Evolutionary conservation across 352 stramenopile species (phyloP), one percentile per base, ranked within the genome.

Genomic region (Globisporangium uncinulatum): DNA sequence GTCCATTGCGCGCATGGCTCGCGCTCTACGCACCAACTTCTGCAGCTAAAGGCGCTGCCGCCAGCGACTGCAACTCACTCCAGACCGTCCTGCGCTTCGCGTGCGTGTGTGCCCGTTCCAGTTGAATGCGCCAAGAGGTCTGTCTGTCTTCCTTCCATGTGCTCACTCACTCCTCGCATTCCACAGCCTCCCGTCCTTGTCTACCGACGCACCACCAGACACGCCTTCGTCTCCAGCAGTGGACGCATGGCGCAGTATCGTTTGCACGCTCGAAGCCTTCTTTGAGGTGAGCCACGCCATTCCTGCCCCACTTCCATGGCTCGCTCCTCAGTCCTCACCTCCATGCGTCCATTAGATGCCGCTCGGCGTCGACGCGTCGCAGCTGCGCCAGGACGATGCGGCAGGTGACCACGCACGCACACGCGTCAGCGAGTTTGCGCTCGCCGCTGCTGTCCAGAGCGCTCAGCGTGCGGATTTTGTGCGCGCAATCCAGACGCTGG

Each of bases 401-500:
- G 20, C 49, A 39, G 24, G 39, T 10, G 47, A 1, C 42, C 6
- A 6, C 42, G n/a, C 42, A 21, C 7, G 17, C 21, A 19, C 42
- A 29, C 20, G 52, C 0, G 39, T 79, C 5, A 56, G 88, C 46
- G 74, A 79, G 61, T 67, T 84, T 6, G 45, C 71, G n/a, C 56
- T 90, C 19, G 65, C 63, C 3, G 78, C 74, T 21, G 62, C 82
- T 0, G 78, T 90, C 20, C 80, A 86, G 58, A 76, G 80, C 31
- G 75, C 86, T 21, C 49, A 69, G 14, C 84, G 84, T 31, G 62
- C 69, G 19, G 59, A 36, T 19, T 88, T 87, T 46, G 75, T 90
- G 7, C 74, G 74, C 24, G 80, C 88, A 44, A 90, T 89, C 61
- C 57, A 86, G 68, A 62, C 57, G 39, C 79, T 90, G 72, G 65